Percentiles rank a stretch among this genome's conserved stretches.
phyloP scores from a whole-genome alignment of 495 filamentous ascomycete species.

The Hypoxylon cercidicola region DNA sequence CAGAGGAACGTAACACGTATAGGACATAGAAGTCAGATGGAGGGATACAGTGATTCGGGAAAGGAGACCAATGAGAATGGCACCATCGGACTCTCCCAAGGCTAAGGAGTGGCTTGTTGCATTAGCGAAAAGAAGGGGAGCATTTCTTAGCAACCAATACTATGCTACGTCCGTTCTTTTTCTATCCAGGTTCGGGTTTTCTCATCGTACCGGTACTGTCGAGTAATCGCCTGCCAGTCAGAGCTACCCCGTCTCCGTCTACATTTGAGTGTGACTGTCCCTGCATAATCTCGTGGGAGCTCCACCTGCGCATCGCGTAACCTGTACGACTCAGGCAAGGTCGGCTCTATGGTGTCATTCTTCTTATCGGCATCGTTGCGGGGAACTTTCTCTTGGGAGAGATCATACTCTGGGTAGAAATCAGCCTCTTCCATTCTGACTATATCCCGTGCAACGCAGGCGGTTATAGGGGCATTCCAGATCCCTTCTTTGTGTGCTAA shows the following conservation, averaged over 20 bases:
- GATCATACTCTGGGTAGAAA: constrained; percentile 35
- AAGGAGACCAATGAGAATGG: too few species aligned
- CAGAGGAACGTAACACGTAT: too few species aligned
- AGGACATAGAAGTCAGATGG: too few species aligned
- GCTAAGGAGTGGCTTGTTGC: neutral
- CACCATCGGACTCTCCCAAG: too few species aligned
- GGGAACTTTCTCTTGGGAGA: neutral
- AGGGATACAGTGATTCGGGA: too few species aligned
- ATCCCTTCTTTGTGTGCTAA: constrained; percentile 63
- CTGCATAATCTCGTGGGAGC: constrained; percentile 28
- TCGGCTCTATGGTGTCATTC: neutral
- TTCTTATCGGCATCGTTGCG: neutral
- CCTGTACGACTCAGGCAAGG: constrained; percentile 25
- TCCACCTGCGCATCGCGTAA: constrained; percentile 34
- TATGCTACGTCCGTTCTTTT: constrained; percentile 2
- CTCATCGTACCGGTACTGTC: constrained; percentile 26
- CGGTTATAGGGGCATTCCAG: constrained; percentile 51
- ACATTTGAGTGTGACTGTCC: constrained; percentile 12
- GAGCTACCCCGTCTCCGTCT: constrained; percentile 11
- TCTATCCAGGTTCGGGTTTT: constrained; percentile 13
- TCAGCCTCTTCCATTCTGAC: constrained; percentile 53
- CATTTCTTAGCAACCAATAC: neutral
- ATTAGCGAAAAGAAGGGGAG: neutral
- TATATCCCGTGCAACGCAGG: constrained; percentile 44
- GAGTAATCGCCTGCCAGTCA: constrained; percentile 24